Evolutionary conservation across 495 filamentous ascomycete genomes (phyloP).

Genomic region (Choiromyces venosus): DNA sequence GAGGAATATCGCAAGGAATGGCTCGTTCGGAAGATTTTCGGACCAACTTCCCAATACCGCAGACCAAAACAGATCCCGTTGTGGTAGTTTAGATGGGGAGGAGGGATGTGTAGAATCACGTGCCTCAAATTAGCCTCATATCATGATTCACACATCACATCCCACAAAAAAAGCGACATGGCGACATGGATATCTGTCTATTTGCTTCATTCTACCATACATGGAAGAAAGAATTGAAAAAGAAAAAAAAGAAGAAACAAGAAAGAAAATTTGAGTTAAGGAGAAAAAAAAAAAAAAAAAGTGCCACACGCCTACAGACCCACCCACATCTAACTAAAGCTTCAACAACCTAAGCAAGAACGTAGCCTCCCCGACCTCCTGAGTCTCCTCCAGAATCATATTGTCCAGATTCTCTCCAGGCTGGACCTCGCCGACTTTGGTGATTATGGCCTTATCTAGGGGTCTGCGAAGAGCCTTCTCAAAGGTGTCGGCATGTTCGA

Average conservation of each 20-base stretch:
- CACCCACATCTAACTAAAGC: constrained; percentile 48
- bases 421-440: constrained; percentile 52
- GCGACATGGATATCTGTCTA: not conserved
- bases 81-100: too few species aligned
- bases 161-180: not conserved
- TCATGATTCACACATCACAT: not conserved
- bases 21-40: too few species aligned
- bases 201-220: not conserved
- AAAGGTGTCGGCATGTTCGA: constrained; percentile 60
- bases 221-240: not conserved
- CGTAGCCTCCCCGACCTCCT: constrained; percentile 80
- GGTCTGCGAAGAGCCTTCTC: constrained; percentile 75
- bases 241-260: not conserved
- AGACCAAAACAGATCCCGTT: too few species aligned
- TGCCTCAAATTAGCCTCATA: too few species aligned
- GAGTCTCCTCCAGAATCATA: constrained; percentile 76
- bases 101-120: too few species aligned
- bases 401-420: constrained; percentile 53
- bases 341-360: constrained; percentile 78
- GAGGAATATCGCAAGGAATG: too few species aligned
- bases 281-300: not conserved
- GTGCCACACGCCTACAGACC: not conserved
- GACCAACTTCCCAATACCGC: too few species aligned
- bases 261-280: not conserved
- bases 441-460: constrained; percentile 66